Conservation (phyloP, 1,284 basidiomycete genomes). For the Pseudozyma sp. region DNA sequence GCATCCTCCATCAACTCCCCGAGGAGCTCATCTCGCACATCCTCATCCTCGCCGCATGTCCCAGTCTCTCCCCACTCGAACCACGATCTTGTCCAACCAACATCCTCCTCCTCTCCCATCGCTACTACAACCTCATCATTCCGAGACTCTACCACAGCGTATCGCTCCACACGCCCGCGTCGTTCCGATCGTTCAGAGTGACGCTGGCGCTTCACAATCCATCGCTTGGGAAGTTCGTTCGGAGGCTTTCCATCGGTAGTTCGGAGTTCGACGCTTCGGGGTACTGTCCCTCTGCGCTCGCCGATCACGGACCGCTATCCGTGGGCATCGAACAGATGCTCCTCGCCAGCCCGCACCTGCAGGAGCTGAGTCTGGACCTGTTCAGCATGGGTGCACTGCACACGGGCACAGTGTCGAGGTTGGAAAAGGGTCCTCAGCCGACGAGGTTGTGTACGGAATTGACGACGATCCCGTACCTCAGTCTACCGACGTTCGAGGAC, state of each 20-base stretch:
- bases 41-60: constrained; percentile 44
- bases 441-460: constrained; percentile 50
- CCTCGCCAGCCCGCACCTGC: constrained; percentile 38
- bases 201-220: constrained; percentile 58
- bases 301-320: constrained; percentile 40
- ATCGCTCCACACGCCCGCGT: constrained; percentile 31
- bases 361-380: constrained; percentile 57
- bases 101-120: constrained; percentile 47
- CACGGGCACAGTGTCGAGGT: constrained; percentile 25
- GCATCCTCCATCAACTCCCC: constrained; percentile 30
- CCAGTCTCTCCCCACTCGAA: constrained; percentile 35
- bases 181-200: constrained; percentile 45
- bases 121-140: constrained; percentile 40
- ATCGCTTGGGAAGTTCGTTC: constrained; percentile 34
- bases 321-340: constrained; percentile 60
- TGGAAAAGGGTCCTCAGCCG: constrained; percentile 51
- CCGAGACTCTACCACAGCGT: constrained; percentile 51
- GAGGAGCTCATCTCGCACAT: constrained; percentile 49
- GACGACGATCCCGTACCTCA: constrained; percentile 50
- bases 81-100: constrained; percentile 37
- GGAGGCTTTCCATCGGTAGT: constrained; percentile 39
- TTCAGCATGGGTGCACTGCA: constrained; percentile 52
- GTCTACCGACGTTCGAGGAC: constrained; percentile 52
- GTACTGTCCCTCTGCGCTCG: constrained; percentile 51
- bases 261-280: constrained; percentile 51